These are phyloP conservation scores for Sutorius australiensis DNA, from an alignment of 768 basidiomycete genomes.

Conservation along the genomic window DNA sequence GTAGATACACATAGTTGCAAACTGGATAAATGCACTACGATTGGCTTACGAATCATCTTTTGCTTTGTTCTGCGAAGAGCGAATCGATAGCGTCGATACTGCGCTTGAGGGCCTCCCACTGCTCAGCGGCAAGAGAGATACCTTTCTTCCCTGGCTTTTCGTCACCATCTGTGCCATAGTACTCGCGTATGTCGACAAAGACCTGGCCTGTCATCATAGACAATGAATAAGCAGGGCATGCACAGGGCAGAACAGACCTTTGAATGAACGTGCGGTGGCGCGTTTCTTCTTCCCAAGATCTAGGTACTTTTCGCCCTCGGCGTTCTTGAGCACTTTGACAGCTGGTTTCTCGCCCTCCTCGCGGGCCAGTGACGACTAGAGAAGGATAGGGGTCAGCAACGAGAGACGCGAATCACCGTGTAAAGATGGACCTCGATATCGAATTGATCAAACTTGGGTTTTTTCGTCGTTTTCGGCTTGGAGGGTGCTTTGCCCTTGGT, in stretches of 20 bases:
- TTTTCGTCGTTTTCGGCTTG: slow-evolving; percentile 32
- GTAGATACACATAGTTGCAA: slow-evolving; percentile 7
- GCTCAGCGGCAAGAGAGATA: slow-evolving; percentile 61
- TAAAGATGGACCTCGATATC: slow-evolving; percentile 8
- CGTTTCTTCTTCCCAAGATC: slow-evolving; percentile 73
- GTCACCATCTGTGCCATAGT: slow-evolving; percentile 54
- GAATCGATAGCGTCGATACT: slow-evolving; percentile 46
- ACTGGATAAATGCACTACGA: background rate
- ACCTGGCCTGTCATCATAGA: slow-evolving; percentile 37
- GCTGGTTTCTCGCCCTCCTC: background rate
- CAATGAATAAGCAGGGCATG: slow-evolving; percentile 28
- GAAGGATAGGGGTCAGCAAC: slow-evolving; percentile 16
- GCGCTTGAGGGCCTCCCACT: slow-evolving; percentile 60
- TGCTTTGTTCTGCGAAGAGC: slow-evolving; percentile 37
- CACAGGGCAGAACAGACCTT: slow-evolving; percentile 31
- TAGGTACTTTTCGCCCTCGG: slow-evolving; percentile 45
- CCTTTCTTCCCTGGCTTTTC: slow-evolving; percentile 82
- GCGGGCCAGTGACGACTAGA: slow-evolving; percentile 12
- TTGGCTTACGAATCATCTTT: slow-evolving; percentile 8
- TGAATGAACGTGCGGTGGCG: slow-evolving; percentile 51
- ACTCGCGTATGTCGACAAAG: slow-evolving; percentile 73
- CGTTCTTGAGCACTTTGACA: slow-evolving; percentile 14
- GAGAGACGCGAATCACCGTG: background rate
- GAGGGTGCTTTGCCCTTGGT: slow-evolving; percentile 13
- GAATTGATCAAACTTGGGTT: slow-evolving; percentile 27